Base-by-base conservation (phyloP, 1,284 basidiomycete genomes). In the Fomitopsis schrenkii region DNA sequence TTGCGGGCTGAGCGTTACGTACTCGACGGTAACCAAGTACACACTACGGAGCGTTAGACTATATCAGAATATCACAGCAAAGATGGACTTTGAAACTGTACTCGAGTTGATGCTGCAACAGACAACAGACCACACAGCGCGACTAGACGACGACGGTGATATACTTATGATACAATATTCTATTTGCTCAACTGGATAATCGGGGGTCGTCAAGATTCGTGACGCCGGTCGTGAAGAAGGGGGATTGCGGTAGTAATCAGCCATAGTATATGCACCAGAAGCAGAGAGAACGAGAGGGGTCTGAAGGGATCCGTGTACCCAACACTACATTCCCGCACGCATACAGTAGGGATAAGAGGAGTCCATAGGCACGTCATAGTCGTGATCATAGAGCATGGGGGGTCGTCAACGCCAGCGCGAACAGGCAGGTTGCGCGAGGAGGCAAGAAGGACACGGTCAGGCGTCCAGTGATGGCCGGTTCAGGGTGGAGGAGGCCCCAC, bases 151-250 rank as follows among this genome's bases (percentile, higher is more conserved):
- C 52, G 38, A 62, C 57, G 41, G 22, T 26, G 28, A 58, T 57
- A 42, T n/a, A 26, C 50, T 15, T 48, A 59, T 48, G 22, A 54
- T 62, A 62, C 61, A 62, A 8, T 62, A 62, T 5, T 59, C 55
- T 57, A 59, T 55, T 57, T 59, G 40, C 46, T 48, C 22, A 38
- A 22, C 33, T 40, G 9, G 14, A 40, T 36, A n/a, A 28, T 19
- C 12, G 52, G 15, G 14, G 30, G 8, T 33, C 48, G 48, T 33
- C 28, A n/a, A 33, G 14, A 52, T 57, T 42, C 50, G 50, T 52
- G 59, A 52, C 22, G 30, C 30, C 30, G 55, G 26, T 41, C 33
- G 35, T 40, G n/a, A 30, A 17, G 30, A 40, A 17, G 14, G 30
- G 22, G 26, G 9, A 33, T 33, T n/a, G 40, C 17, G 26, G 17